These are phyloP conservation scores for Mucor sp. DNA, from an alignment of 371 early-diverging fungal species.

Conservation along the genomic window DNA sequence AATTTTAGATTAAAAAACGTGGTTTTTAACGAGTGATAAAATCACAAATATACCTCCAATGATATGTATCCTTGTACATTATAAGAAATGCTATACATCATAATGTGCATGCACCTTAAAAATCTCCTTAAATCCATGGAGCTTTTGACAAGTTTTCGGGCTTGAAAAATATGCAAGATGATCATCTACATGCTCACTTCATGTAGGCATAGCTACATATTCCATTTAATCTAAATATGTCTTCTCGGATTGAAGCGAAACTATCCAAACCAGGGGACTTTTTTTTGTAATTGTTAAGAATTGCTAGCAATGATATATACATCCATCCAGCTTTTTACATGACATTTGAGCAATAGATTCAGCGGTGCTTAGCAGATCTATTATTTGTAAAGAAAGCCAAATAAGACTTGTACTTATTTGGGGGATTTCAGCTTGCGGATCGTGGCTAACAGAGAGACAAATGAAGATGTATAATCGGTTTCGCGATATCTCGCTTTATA, in stretches of 20 bases:
- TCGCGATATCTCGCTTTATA: background rate
- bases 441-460: too few species aligned
- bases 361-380: too few species aligned
- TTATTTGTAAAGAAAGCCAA: too few species aligned
- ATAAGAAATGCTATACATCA: background rate
- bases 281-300: too few species aligned
- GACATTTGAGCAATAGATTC: too few species aligned
- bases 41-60: background rate
- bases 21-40: background rate
- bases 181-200: background rate
- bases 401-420: too few species aligned
- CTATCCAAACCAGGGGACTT: background rate
- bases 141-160: constrained; percentile 2
- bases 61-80: background rate
- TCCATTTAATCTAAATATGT: background rate
- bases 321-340: too few species aligned
- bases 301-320: too few species aligned
- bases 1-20: background rate
- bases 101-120: background rate
- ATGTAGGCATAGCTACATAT: background rate
- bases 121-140: background rate
- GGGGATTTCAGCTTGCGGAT: too few species aligned
- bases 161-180: constrained; percentile 1
- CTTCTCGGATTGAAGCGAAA: background rate
- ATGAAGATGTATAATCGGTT: background rate